Base-by-base conservation (phyloP, 2,329 filamentous ascomycete species). In the Ophiostoma quercus region DNA sequence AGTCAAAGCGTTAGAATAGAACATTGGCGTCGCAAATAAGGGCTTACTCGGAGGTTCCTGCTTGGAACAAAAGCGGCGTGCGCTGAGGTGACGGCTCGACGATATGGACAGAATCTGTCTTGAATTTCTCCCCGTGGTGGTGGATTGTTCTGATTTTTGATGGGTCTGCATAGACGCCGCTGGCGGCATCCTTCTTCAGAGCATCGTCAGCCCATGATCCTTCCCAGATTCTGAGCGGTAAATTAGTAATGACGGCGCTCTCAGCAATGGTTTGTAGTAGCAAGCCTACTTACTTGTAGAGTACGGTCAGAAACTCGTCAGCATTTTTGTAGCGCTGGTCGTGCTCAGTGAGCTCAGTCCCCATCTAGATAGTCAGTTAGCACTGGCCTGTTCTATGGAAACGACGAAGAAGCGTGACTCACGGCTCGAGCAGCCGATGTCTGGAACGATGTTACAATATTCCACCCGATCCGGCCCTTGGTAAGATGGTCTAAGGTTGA, bases 131-230 rank as follows among this genome's bases (percentile, higher is more conserved):
- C 9, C 51, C 51, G 22, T 57, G 51, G 51, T 57, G 51, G 51
- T 63, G 60, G 16, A 63, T 63, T 19, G 60, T 63, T 5, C 60
- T 29, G 25, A 63, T 34, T 19, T 11, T 22, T 32, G 25, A 32
- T 14, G 60, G 29, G 19, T 63, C 60, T 8, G 60, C 25, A 11
- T 37, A 63, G n/a, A 63, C 60, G 60, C 32, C 25, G 12, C 25
- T 32, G 12, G 22, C 14, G 16, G 60, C 25, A 63, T 63, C 60
- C 60, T 63, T 63, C 60, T 63, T 63, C 25, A 63, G 7, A n/a
- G 60, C 60, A 37, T 32, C 60, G 60, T 63, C 60, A n/a, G 60
- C 60, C 60, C 60, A 63, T 4, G 60, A 63, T 1, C 60, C 60
- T 16, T 63, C 60, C 60, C 60, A 63, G 12, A 63, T 63, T 16